Evolutionary conservation across 2,329 filamentous ascomycete genomes (phyloP).

Genomic region (Stromatinia cepivora): DNA sequence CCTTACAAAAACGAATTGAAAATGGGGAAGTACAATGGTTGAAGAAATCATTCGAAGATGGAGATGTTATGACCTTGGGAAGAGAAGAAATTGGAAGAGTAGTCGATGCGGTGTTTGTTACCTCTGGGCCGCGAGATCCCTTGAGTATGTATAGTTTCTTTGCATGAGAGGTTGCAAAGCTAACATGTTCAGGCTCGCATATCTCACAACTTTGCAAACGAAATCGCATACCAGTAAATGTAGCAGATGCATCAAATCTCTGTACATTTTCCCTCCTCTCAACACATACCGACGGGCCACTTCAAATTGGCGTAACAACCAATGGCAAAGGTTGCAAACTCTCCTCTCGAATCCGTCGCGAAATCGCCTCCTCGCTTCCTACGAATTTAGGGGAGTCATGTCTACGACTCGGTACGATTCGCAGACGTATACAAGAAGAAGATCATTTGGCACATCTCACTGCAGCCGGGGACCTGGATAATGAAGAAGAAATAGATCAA

Average conservation of each 20-base stretch:
- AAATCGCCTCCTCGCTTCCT: slow-evolving; percentile 80
- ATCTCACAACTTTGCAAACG: slow-evolving; percentile 75
- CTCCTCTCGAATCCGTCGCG: slow-evolving; percentile 81
- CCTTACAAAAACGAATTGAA: slow-evolving; percentile 63
- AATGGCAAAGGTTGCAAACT: slow-evolving; percentile 94
- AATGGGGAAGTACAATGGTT: slow-evolving; percentile 66
- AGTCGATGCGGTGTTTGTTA: slow-evolving; percentile 93
- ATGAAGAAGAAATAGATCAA: slow-evolving; percentile 66
- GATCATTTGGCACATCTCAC: slow-evolving; percentile 52
- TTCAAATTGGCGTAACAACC: slow-evolving; percentile 94
- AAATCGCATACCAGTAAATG: slow-evolving; percentile 87
- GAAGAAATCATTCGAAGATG: slow-evolving; percentile 64
- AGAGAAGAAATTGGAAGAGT: slow-evolving; percentile 73
- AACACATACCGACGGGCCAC: slow-evolving; percentile 82
- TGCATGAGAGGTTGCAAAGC: not conserved
- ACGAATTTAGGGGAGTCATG: slow-evolving; percentile 74
- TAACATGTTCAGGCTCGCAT: slow-evolving; percentile 51
- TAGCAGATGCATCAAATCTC: slow-evolving; percentile 80
- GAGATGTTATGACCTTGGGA: slow-evolving; percentile 74
- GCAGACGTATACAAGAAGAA: slow-evolving; percentile 71
- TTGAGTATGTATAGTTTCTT: slow-evolving; percentile 38
- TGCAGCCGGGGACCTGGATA: slow-evolving; percentile 39
- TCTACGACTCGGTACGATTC: slow-evolving; percentile 70
- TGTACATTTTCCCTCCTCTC: slow-evolving; percentile 90
- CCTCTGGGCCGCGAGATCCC: slow-evolving; percentile 53